These are phyloP conservation scores for Suillus tomentosus DNA, from an alignment of 768 basidiomycete genomes.

Conservation along the genomic window DNA sequence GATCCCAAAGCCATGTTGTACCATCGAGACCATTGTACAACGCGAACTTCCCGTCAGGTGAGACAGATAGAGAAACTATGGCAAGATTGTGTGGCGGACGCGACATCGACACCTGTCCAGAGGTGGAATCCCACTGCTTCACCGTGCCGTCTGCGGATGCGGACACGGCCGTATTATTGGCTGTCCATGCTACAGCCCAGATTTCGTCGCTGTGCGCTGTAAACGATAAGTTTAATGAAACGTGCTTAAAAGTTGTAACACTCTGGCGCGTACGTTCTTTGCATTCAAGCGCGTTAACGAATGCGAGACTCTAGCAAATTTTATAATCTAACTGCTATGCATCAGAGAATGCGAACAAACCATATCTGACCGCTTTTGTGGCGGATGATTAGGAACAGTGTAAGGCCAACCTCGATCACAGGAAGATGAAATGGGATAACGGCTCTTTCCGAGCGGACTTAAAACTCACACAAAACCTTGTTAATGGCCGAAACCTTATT, in stretches of 20 bases:
- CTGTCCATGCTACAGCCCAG: slow-evolving; percentile 78
- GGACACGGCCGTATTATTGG: slow-evolving; percentile 63
- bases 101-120: slow-evolving; percentile 62
- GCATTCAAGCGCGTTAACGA: slow-evolving; percentile 71
- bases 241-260: slow-evolving; percentile 9
- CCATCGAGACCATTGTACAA: slow-evolving; percentile 87
- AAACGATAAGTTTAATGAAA: slow-evolving; percentile 21
- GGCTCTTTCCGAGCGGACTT: slow-evolving; percentile 57
- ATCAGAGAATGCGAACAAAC: slow-evolving; percentile 26
- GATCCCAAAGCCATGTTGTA: slow-evolving; percentile 73
- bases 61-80: slow-evolving; percentile 76
- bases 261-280: slow-evolving; percentile 63
- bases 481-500: slow-evolving; percentile 49
- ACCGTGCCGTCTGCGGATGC: slow-evolving; percentile 78
- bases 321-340: slow-evolving; percentile 25
- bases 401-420: neutral
- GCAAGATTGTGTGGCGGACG: slow-evolving; percentile 82
- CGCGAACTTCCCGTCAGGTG: slow-evolving; percentile 62
- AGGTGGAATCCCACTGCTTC: slow-evolving; percentile 69
- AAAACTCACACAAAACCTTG: slow-evolving; percentile 40
- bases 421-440: slow-evolving; percentile 20
- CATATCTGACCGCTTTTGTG: slow-evolving; percentile 21
- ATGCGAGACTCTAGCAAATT: slow-evolving; percentile 61
- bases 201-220: slow-evolving; percentile 79
- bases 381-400: slow-evolving; percentile 6